Evolutionary conservation across 306 rosid genomes (phyloP), one percentile per base, ranked within the genome.

Genomic region (Rubus parviflorus): DNA sequence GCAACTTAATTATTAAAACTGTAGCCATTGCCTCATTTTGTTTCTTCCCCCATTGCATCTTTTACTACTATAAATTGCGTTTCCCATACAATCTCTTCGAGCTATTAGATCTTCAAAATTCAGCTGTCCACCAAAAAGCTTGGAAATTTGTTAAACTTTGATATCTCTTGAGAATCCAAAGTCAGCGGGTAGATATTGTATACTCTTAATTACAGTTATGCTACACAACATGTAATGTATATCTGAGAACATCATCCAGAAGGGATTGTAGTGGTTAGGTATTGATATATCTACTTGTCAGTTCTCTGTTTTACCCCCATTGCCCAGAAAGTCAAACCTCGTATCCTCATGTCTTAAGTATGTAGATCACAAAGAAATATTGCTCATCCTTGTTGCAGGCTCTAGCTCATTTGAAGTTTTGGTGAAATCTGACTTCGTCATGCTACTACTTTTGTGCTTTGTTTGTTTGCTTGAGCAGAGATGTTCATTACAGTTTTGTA

Each of bases 31-130:
- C 56, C 38, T 22, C 9, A 42, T 75, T n/a, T 35, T 19, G 56
- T 46, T 72, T 51, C 23, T 56, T 0, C n/a, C 3, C 25, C 7
- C 53, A 9, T 45, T 30, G 41, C 15, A 13, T 35, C 12, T 43
- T 72, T 76, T 56, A 19, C 51, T 16, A 8, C 25, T 25, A 42
- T 63, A 43, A 71, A 38, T 64, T 23, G 38, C 37, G 23, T 20
- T 72, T 2, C 25, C 11, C 16, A 0, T 42, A 8, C 46, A 25
- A 48, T 52, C 19, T 48, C 13, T 65, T 77, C 48, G 74, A 40
- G 30, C 54, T 3, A 43, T 41, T 66, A 77, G 85, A 82, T 66
- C 75, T 1, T 20, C 54, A 43, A 66, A 64, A 17, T 16, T 20
- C 71, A 57, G 25, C 54, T 47, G 30, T 75, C 72, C 30, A 2